Evolutionary conservation across 2,329 filamentous ascomycete species (phyloP).

Genomic region (Trichoderma gracile): DNA sequence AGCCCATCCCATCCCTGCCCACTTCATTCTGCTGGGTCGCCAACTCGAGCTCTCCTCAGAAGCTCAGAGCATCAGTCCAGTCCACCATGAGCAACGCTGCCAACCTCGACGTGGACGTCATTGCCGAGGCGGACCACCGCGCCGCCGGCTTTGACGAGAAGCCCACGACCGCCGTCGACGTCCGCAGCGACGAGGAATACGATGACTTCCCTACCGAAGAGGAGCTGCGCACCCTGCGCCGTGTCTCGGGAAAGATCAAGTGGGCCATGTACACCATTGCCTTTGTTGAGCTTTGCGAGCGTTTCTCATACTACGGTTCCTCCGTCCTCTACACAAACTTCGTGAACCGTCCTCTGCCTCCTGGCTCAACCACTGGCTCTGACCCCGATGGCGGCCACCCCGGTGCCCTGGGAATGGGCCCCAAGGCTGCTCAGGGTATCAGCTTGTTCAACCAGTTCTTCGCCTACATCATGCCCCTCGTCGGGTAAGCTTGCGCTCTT

Average conservation of each 20-base stretch:
- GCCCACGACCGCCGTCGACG: slow-evolving; percentile 29
- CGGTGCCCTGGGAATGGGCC: slow-evolving; percentile 60
- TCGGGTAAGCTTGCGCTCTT: slow-evolving; percentile 46
- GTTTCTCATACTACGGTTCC: slow-evolving; percentile 76
- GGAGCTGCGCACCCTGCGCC: slow-evolving; percentile 60
- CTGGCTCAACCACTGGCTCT: slow-evolving; percentile 56
- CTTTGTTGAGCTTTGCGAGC: slow-evolving; percentile 73
- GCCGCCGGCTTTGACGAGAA: slow-evolving; percentile 32
- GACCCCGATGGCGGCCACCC: slow-evolving; percentile 39
- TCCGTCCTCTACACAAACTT: slow-evolving; percentile 69
- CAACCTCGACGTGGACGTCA: slow-evolving; percentile 42
- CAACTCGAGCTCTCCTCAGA: slow-evolving; percentile 8
- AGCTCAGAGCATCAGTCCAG: background rate
- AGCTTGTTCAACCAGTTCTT: slow-evolving; percentile 61
- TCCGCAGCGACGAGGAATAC: slow-evolving; percentile 35
- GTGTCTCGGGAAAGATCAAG: slow-evolving; percentile 64
- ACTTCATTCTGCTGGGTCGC: slow-evolving; percentile 4
- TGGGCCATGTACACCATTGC: slow-evolving; percentile 69
- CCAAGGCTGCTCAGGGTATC: slow-evolving; percentile 54
- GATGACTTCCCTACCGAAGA: slow-evolving; percentile 58
- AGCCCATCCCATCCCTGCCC: slow-evolving; percentile 16
- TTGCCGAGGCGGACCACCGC: slow-evolving; percentile 38
- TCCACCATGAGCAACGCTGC: slow-evolving; percentile 40
- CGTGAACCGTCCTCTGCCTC: slow-evolving; percentile 57
- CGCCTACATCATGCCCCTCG: slow-evolving; percentile 60